Percentiles rank a stretch among this genome's conserved stretches.
Evolutionary conservation across 1,139 yeast genomes (phyloP).

Genomic region (Chernovozyma aurita): DNA sequence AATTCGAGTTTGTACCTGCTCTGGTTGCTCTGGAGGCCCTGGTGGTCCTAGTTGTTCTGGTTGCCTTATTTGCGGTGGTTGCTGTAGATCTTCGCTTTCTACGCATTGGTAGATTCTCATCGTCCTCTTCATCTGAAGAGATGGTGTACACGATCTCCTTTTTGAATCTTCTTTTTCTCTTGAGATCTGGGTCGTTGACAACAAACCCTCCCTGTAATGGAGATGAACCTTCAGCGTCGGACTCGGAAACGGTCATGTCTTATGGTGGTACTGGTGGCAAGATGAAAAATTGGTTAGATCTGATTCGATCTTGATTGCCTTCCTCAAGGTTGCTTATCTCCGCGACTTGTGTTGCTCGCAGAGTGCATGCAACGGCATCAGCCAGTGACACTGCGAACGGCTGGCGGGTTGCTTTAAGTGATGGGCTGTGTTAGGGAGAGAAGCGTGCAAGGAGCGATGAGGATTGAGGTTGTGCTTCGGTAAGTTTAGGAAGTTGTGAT

Average conservation of each 20-base stretch:
- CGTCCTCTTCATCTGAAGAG: constrained; percentile 7
- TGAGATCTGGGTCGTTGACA: constrained; percentile 29
- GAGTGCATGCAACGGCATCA: no score
- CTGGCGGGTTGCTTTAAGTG: no score
- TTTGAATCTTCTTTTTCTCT: constrained; percentile 7
- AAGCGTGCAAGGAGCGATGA: no score
- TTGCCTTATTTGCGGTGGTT: constrained; percentile 10
- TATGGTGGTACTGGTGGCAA: no score
- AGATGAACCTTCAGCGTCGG: constrained; percentile 5
- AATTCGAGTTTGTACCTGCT: constrained; percentile 11
- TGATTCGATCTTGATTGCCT: no score
- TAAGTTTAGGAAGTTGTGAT: no score
- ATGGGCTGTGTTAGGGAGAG: no score
- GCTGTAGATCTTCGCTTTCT: constrained; percentile 1
- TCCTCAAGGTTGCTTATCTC: no score
- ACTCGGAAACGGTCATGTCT: constrained; percentile 2
- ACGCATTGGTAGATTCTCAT: constrained; percentile 9
- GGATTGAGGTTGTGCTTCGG: no score
- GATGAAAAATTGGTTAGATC: no score
- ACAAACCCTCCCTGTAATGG: constrained; percentile 38
- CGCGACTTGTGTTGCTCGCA: no score
- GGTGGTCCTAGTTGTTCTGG: neutral
- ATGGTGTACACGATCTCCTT: constrained; percentile 1
- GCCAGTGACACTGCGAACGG: no score
- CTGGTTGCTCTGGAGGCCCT: constrained; percentile 13